phyloP scores from a whole-genome alignment of 139 green algal species.

The Haematococcus sp. region DNA sequence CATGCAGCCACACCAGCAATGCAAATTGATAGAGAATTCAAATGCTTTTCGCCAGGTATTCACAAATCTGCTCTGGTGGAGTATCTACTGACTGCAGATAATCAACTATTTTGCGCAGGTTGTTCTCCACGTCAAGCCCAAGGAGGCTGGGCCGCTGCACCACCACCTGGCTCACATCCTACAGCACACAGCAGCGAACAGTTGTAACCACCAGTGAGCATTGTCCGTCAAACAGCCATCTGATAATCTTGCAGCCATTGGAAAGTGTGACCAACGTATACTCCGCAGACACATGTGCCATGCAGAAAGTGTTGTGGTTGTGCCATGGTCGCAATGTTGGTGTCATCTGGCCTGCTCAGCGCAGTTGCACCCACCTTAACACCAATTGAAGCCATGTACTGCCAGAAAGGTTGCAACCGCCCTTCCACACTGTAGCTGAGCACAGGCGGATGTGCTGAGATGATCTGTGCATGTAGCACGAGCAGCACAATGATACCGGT shows the following conservation, averaged over 20 bases:
- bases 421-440: constrained; percentile 60
- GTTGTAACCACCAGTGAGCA: no score
- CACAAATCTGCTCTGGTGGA: constrained; percentile 42
- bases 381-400: constrained; percentile 42
- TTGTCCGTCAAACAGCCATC: no score
- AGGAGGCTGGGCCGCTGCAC: constrained; percentile 60
- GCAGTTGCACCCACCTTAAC: constrained; percentile 5
- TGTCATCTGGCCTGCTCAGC: no score
- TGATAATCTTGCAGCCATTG: no score
- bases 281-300: no score
- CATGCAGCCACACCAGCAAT: no score
- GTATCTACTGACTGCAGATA: constrained; percentile 64
- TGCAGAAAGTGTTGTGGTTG: no score
- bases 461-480: constrained; percentile 39
- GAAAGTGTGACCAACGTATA: no score
- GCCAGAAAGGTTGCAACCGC: constrained; percentile 58
- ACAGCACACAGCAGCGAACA: no score
- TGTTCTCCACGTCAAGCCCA: constrained; percentile 61
- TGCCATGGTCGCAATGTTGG: no score
- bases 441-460: constrained; percentile 62
- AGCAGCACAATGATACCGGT: not conserved
- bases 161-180: constrained; percentile 37
- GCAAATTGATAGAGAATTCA: no score
- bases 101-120: constrained; percentile 54
- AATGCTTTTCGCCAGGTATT: constrained; percentile 42